phyloP scores from a whole-genome alignment of 352 stramenopile genomes.

The Globisporangium takayamanum region DNA sequence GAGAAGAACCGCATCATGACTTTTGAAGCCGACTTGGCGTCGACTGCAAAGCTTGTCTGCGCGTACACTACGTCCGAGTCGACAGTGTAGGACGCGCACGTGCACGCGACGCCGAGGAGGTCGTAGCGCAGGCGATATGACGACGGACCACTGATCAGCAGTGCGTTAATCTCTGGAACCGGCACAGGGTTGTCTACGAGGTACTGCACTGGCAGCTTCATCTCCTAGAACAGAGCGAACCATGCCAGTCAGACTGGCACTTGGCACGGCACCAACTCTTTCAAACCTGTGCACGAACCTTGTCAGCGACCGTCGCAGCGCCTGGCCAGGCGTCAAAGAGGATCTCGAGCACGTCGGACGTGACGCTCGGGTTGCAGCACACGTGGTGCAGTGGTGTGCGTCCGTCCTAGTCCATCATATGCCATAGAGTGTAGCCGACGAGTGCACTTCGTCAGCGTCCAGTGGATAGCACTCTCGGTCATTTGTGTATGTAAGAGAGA shows the following conservation, averaged over 20 bases:
- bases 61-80: constrained; percentile 31
- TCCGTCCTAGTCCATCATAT: constrained; percentile 26
- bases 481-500: neutral
- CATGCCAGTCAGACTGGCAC: neutral
- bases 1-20: constrained; percentile 65
- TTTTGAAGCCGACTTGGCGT: constrained; percentile 43
- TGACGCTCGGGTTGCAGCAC: constrained; percentile 48
- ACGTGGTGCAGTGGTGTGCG: constrained; percentile 55
- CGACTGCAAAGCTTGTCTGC: constrained; percentile 49
- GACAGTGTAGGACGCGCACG: constrained; percentile 27
- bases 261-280: neutral
- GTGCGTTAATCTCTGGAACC: constrained; percentile 32
- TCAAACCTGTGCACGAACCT: constrained; percentile 16
- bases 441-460: neutral
- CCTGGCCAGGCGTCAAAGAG: constrained; percentile 63
- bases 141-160: constrained; percentile 49
- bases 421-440: neutral
- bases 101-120: constrained; percentile 31
- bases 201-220: constrained; percentile 67
- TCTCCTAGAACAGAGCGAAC: constrained; percentile 24
- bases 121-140: constrained; percentile 69
- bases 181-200: constrained; percentile 57
- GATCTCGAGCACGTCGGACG: constrained; percentile 49
- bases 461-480: too few relatives aligned
- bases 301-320: constrained; percentile 42